Evolutionary conservation across 768 basidiomycete species (phyloP), one percentile per base, ranked within the genome.

Genomic region (Boletellus ananiceps): DNA sequence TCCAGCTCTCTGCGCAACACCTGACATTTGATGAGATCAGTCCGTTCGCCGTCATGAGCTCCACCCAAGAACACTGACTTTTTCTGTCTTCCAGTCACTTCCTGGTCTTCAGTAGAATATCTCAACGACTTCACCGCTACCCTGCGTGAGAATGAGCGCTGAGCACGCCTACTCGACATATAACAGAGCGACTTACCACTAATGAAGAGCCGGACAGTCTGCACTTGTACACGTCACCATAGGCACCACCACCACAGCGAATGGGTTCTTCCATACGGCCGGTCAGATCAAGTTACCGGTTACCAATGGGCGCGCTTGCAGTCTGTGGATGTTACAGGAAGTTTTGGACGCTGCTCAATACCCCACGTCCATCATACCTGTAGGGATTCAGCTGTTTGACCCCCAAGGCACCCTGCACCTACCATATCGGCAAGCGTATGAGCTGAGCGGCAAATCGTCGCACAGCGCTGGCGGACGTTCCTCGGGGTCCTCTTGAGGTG

Each of bases 251-350:
- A 3, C 37, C 37, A 19, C 3, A 31, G 29, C 8, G 16, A 21
- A 16, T 33, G 21, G 9, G 37, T 11, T 16, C 19, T 23, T 39
- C 12, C n/a, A 40, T 32, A 15, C 11, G 38, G 13, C 5, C 19
- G 18, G 46, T 47, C 14, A 47, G 11, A 23, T 47, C 38, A 15
- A 47, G n/a, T n/a, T n/a, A n/a, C n/a, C n/a, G n/a, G n/a, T n/a
- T n/a, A n/a, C 21, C n/a, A 47, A n/a, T 31, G 46, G 15, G 19
- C 35, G 16, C 1, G 36, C n/a, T 8, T 11, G 18, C 21, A 21
- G 4, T 14, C 37, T 46, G 18, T 16, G 18, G 16, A 31, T 3
- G 8, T 31, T 16, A 38, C 16, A 31, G 23, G 23, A 25, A 25
- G 23, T 25, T 0, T 25, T 5, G 23, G 23, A 2, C 23, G 23